A percentile compares a stretch with the other conserved stretches of the same genome.
Evolutionary conservation across 2,329 filamentous ascomycete genomes (phyloP).

Genomic region (Aureobasidium mangrovei): DNA sequence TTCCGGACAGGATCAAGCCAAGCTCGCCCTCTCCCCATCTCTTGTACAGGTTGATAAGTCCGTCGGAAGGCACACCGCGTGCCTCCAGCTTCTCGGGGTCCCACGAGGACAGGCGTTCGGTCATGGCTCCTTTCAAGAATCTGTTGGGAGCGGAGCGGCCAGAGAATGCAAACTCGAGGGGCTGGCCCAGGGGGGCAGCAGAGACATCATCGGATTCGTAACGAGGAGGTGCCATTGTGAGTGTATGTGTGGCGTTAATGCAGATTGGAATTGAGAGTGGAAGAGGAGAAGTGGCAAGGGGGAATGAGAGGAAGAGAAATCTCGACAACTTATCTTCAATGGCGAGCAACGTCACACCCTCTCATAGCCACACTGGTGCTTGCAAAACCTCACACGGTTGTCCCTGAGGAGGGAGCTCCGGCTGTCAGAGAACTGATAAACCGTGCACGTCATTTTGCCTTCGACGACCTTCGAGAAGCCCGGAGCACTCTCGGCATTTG

Average conservation of each 20-base stretch:
- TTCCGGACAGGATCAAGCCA: slow-evolving; percentile 53
- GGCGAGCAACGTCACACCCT: slow-evolving; percentile 9
- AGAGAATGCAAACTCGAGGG: slow-evolving; percentile 40
- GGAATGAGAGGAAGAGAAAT: not conserved
- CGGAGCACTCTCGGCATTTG: slow-evolving; percentile 2
- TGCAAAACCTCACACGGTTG: slow-evolving; percentile 8
- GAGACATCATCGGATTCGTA: slow-evolving; percentile 35
- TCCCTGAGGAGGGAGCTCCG: not conserved
- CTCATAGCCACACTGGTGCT: not conserved
- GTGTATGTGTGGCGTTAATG: not conserved
- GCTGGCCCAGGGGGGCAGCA: slow-evolving; percentile 33
- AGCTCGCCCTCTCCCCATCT: slow-evolving; percentile 52
- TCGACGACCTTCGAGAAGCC: slow-evolving; percentile 6
- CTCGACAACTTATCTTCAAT: not conserved
- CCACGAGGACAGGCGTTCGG: slow-evolving; percentile 55
- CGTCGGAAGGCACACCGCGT: slow-evolving; percentile 46
- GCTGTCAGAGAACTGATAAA: slow-evolving; percentile 2
- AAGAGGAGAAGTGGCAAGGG: not conserved
- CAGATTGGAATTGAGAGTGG: not conserved
- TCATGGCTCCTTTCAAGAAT: slow-evolving; percentile 62
- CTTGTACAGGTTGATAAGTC: slow-evolving; percentile 49
- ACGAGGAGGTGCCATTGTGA: slow-evolving; percentile 20
- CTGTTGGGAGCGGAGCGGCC: slow-evolving; percentile 52
- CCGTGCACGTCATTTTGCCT: slow-evolving; percentile 13
- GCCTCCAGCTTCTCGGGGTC: slow-evolving; percentile 42